Conservation (phyloP, 2,329 filamentous ascomycete genomes). For the Neofusicoccum laricinum region DNA sequence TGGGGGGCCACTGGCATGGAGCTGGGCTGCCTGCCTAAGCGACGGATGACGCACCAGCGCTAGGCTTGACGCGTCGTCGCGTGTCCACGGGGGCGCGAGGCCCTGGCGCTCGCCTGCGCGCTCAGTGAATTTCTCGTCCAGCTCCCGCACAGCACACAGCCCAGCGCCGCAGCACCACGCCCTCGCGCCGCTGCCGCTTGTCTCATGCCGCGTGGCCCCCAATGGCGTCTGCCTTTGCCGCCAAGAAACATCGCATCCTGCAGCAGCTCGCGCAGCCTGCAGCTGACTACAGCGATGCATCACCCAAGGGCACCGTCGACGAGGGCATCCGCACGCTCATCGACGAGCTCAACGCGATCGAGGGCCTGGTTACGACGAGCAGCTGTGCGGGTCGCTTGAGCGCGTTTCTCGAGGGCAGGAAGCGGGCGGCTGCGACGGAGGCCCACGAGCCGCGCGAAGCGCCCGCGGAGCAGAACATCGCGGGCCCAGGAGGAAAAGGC, state of each 20-base stretch:
- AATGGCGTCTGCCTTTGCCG: slow-evolving; percentile 35
- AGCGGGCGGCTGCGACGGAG: slow-evolving; percentile 31
- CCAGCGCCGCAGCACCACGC: not conserved
- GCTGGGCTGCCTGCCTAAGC: not conserved
- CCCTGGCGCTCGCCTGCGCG: not conserved
- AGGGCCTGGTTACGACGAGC: slow-evolving; percentile 84
- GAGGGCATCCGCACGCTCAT: slow-evolving; percentile 74
- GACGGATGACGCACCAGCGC: slow-evolving; percentile 13
- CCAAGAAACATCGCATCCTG: slow-evolving; percentile 71
- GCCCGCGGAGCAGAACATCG: slow-evolving; percentile 36
- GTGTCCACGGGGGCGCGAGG: slow-evolving; percentile 10
- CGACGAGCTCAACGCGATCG: slow-evolving; percentile 68
- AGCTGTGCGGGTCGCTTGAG: slow-evolving; percentile 86
- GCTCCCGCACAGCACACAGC: not conserved
- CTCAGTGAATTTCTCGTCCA: not conserved
- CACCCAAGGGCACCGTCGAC: slow-evolving; percentile 86
- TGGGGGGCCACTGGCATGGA: not conserved
- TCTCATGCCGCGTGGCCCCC: not conserved
- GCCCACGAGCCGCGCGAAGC: slow-evolving; percentile 21
- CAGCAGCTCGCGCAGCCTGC: slow-evolving; percentile 65
- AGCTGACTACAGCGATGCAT: slow-evolving; percentile 74
- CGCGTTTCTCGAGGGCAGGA: slow-evolving; percentile 80
- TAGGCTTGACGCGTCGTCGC: slow-evolving; percentile 13
- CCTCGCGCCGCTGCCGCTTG: not conserved
- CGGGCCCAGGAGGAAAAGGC: slow-evolving; percentile 78